Conservation (phyloP, 257 asterid species). For the Capsicum pubescens region DNA sequence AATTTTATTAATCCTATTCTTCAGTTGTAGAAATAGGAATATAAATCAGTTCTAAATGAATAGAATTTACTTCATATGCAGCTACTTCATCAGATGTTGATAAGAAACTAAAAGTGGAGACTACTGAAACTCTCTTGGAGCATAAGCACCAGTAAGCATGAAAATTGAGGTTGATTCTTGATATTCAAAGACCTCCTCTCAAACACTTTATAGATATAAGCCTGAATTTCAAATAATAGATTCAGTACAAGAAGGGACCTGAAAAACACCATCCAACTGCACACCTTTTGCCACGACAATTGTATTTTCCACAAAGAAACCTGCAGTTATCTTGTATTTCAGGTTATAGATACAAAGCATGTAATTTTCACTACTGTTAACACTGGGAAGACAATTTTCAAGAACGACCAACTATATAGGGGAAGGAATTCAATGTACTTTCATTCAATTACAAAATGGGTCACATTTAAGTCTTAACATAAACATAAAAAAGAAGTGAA, state of each 20-base stretch:
- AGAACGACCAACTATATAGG: neutral
- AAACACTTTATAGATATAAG: neutral
- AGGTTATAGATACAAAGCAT: slow-evolving; percentile 58
- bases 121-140: neutral
- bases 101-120: neutral
- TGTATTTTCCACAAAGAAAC: slow-evolving; percentile 89
- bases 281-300: slow-evolving; percentile 92
- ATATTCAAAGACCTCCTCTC: neutral
- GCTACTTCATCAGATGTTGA: neutral
- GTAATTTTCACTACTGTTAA: slow-evolving; percentile 23
- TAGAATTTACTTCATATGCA: too few species aligned
- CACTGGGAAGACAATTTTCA: neutral
- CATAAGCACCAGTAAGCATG: neutral
- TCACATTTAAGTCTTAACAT: neutral
- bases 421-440: neutral
- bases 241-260: neutral
- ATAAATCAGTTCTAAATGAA: too few species aligned
- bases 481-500: neutral
- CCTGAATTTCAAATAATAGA: neutral
- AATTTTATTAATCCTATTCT: too few species aligned
- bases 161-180: neutral
- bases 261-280: neutral
- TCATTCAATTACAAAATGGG: neutral
- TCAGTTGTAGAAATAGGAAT: too few species aligned
- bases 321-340: slow-evolving; percentile 83